Evolutionary conservation across 2,329 filamentous ascomycete genomes (phyloP).

Genomic region (Exophiala calicioides): DNA sequence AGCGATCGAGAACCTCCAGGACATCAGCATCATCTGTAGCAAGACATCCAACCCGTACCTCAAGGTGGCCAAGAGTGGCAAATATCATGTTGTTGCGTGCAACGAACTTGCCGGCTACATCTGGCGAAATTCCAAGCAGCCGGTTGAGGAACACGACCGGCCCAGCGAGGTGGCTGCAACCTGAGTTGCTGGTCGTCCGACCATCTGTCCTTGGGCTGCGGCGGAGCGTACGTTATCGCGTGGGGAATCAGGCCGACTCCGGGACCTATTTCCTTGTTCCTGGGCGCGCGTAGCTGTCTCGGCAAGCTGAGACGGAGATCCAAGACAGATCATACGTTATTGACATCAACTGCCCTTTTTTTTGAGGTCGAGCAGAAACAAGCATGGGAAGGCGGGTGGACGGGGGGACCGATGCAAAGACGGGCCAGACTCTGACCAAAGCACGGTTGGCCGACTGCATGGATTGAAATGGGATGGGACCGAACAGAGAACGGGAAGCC

Average conservation of each 20-base stretch:
- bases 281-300: not conserved
- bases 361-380: not conserved
- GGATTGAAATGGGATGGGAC: not conserved
- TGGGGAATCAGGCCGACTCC: no score
- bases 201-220: not conserved
- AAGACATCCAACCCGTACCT: slow-evolving; percentile 31
- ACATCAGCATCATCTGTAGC: slow-evolving; percentile 32
- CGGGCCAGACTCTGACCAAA: no score
- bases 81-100: slow-evolving; percentile 31
- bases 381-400: not conserved
- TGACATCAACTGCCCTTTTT: not conserved
- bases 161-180: slow-evolving; percentile 13
- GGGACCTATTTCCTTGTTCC: no score
- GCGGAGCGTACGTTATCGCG: no score
- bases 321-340: slow-evolving; percentile 5
- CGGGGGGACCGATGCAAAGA: no score
- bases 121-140: slow-evolving; percentile 25
- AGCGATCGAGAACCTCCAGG: slow-evolving; percentile 28
- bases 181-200: slow-evolving; percentile 4
- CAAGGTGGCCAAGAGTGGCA: slow-evolving; percentile 28
- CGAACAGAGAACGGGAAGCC: slow-evolving; percentile 8
- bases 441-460: no score
- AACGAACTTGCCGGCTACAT: slow-evolving; percentile 30
- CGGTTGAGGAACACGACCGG: slow-evolving; percentile 24
- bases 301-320: not conserved